phyloP scores from a whole-genome alignment of 176 grass and related monocot genomes.

The Oryza meyeriana region DNA sequence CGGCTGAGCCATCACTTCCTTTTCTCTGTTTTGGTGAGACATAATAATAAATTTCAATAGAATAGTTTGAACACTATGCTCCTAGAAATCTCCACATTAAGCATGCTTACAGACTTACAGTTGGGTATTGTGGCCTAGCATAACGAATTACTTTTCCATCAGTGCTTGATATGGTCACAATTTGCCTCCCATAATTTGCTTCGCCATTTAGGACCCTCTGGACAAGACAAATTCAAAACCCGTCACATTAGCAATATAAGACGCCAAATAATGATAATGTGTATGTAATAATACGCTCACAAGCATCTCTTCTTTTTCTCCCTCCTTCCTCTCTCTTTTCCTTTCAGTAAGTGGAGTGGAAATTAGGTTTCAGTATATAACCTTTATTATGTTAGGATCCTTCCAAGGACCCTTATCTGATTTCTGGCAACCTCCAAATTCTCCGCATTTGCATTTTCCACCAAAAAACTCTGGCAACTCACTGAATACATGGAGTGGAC shows the following conservation, averaged over 20 bases:
- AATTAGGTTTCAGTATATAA: background rate
- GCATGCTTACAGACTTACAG: slow-evolving; percentile 51
- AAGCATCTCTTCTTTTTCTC: slow-evolving; percentile 4
- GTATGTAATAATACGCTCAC: background rate
- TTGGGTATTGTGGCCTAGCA: slow-evolving; percentile 53
- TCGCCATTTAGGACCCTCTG: slow-evolving; percentile 90
- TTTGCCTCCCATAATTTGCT: slow-evolving; percentile 84
- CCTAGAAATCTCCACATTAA: slow-evolving; percentile 25
- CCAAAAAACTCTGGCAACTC: slow-evolving; percentile 90
- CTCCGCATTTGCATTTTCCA: slow-evolving; percentile 78
- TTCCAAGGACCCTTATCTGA: slow-evolving; percentile 98
- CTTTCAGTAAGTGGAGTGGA: background rate
- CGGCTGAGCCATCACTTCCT: slow-evolving; percentile 84
- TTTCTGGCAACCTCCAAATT: slow-evolving; percentile 74
- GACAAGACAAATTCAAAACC: slow-evolving; percentile 20
- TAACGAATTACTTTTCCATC: slow-evolving; percentile 82
- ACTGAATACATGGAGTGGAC: slow-evolving; percentile 42
- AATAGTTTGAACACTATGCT: background rate
- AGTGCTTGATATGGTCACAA: slow-evolving; percentile 78
- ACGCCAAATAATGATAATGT: background rate
- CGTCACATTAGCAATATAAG: slow-evolving; percentile 14
- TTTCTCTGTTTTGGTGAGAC: slow-evolving; percentile 67
- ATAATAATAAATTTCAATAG: slow-evolving; percentile 25
- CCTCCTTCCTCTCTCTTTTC: background rate
- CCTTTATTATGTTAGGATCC: slow-evolving; percentile 79